Base-by-base conservation (phyloP, 768 basidiomycete genomes). In the Amyloporia xantha region DNA sequence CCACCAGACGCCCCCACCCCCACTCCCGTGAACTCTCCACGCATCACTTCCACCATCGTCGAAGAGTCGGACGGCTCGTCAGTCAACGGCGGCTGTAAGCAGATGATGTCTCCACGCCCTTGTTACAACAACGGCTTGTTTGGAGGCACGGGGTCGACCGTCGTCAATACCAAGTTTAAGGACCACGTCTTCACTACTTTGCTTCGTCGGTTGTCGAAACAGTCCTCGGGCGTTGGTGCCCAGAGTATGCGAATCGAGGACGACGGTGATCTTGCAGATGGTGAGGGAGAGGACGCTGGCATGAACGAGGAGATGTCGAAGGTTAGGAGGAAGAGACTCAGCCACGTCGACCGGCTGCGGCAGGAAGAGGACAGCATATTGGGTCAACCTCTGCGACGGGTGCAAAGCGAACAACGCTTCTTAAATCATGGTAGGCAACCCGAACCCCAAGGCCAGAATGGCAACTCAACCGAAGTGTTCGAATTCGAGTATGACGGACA, bases 181-280 rank as follows among this genome's bases (percentile, higher is more conserved):
- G 93, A 98, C 61, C 92, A 95, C 57, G 91, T 99, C 40, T 95
- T 99, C 62, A 87, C 81, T 52, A 87, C 89, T 15, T 82, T 98
- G 26, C 71, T 97, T 53, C 81, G 83, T 41, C 75, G 88, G 50
- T 78, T 91, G 50, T 75, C 77, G 33, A 77, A 79, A 55, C 77
- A 78, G 27, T 62, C 57, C 13, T 60, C 63, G 19, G 55, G 59
- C n/a, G 57, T 56, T 19, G 61, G 59, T 63, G 54, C 28, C 17
- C 47, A 48, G 7, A 36, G 50, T 27, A 15, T 44, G 17, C 50
- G 55, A 12, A 49, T 33, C 5, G 62, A 63, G 33, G 79, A 78
- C 21, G 63, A 66, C 12, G 67, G 66, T 1, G 65, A 66, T 13
- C 56, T 59, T 21, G 72, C 68, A 1, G 69, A 72, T 55, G 69